phyloP scores from a whole-genome alignment of 78 protist genomes.

The Polysphondylium violaceum region DNA sequence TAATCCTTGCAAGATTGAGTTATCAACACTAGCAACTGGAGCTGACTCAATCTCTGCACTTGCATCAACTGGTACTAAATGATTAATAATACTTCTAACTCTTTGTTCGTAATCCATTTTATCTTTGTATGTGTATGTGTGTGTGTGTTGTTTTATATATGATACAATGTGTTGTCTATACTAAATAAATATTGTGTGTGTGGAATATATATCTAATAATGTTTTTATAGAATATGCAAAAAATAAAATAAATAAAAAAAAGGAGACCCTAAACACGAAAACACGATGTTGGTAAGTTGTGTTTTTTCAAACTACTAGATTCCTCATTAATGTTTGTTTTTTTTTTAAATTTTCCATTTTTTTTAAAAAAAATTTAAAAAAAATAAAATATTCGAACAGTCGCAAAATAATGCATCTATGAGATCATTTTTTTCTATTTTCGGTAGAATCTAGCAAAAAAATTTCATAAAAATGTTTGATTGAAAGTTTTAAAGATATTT shows the following conservation, averaged over 20 bases:
- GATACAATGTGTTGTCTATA: background rate
- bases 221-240: background rate
- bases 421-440: no score
- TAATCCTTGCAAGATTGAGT: background rate
- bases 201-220: background rate
- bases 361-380: no score
- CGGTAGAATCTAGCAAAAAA: no score
- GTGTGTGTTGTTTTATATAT: background rate
- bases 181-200: background rate
- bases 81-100: constrained; percentile 26
- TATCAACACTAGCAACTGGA: background rate
- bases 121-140: background rate
- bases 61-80: constrained; percentile 9
- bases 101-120: constrained; percentile 18
- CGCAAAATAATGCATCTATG: no score
- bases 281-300: no score
- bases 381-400: no score
- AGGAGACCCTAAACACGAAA: no score
- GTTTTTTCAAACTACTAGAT: no score
- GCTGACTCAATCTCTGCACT: background rate
- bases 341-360: no score
- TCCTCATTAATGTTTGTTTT: no score
- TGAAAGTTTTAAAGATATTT: no score
- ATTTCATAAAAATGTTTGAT: no score
- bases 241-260: background rate